phyloP scores from a whole-genome alignment of 202 grass and related monocot species.

The Tripidium arundinaceum region DNA sequence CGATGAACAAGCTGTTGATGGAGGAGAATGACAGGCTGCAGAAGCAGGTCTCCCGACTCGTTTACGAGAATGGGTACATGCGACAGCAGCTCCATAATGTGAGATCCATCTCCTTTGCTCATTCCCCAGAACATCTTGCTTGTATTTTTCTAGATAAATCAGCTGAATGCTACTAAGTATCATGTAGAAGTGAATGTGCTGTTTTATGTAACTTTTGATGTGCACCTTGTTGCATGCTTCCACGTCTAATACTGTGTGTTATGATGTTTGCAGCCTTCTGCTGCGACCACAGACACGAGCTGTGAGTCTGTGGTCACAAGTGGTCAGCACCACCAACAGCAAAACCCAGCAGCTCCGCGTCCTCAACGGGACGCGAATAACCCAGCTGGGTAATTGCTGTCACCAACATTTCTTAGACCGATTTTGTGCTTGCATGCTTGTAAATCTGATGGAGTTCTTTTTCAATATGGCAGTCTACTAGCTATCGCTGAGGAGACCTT shows the following conservation, averaged over 20 bases:
- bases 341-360: constrained; percentile 61
- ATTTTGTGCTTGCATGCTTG: not conserved
- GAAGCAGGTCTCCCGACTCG: constrained; percentile 95
- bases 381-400: constrained; percentile 93
- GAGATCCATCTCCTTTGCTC: constrained; percentile 20
- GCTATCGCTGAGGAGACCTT: constrained; percentile 96
- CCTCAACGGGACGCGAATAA: constrained; percentile 89
- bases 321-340: constrained; percentile 83
- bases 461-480: constrained; percentile 59
- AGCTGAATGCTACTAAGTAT: not conserved
- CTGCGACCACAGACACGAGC: constrained; percentile 87
- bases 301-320: constrained; percentile 95
- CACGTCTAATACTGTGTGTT: constrained; percentile 27
- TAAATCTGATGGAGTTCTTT: constrained; percentile 3
- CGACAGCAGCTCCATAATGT: constrained; percentile 82
- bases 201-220: not conserved
- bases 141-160: not conserved
- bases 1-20: constrained; percentile 99
- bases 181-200: not conserved
- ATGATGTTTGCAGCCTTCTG: constrained; percentile 48
- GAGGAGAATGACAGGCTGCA: constrained; percentile 99
- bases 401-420: not conserved
- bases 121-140: not conserved
- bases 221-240: not conserved
- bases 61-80: constrained; percentile 91